These are phyloP conservation scores for Hysterium pulicare DNA, from an alignment of 2,329 filamentous ascomycete species.

Conservation along the genomic window DNA sequence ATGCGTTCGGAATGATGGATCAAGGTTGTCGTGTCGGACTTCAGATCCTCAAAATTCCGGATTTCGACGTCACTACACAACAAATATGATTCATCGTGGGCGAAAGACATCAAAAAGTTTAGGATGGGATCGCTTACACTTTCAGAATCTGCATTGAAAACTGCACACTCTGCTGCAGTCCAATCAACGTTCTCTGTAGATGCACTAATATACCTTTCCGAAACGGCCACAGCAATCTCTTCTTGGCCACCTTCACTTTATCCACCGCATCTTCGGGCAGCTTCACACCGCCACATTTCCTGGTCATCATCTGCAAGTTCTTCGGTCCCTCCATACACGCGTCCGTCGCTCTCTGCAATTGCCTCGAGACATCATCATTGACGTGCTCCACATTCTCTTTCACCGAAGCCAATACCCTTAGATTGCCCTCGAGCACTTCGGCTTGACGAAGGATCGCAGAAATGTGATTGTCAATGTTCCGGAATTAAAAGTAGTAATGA, in stretches of 20 bases:
- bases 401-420: slow-evolving; percentile 4
- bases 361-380: slow-evolving; percentile 7
- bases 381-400: slow-evolving; percentile 7
- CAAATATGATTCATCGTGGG: too few relatives aligned
- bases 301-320: background rate
- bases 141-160: background rate
- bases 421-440: slow-evolving; percentile 7
- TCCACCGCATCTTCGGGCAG: background rate
- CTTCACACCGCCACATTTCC: background rate
- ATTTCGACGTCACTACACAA: slow-evolving; percentile 1
- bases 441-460: slow-evolving; percentile 2
- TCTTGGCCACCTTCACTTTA: background rate
- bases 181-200: background rate
- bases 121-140: background rate
- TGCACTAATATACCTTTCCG: background rate
- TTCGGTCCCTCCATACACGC: background rate
- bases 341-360: slow-evolving; percentile 5
- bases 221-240: background rate
- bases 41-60: background rate
- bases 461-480: slow-evolving; percentile 8
- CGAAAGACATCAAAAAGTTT: background rate
- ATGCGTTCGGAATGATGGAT: background rate
- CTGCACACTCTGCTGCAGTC: background rate
- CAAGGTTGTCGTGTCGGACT: background rate
- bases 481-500: slow-evolving; percentile 9